Evolutionary conservation across 1,139 yeast genomes (phyloP).

Genomic region (Lodderomyces jiufengensis): DNA sequence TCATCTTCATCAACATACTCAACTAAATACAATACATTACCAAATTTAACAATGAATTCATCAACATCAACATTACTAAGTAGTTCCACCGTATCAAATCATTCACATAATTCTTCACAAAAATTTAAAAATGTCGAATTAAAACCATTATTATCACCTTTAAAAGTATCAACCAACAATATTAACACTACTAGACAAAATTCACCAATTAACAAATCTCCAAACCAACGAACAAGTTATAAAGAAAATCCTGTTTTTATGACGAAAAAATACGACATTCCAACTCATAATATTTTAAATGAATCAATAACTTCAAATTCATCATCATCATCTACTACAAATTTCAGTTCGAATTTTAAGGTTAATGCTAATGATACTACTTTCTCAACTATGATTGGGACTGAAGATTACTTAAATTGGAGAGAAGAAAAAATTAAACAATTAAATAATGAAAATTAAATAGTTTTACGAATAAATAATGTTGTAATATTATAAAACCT

Average conservation of each 20-base stretch:
- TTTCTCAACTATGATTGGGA: slow-evolving; percentile 33
- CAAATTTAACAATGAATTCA: slow-evolving; percentile 10
- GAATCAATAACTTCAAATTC: not conserved
- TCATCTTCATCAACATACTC: too few species aligned
- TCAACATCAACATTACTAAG: slow-evolving; percentile 11
- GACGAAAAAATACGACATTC: too few species aligned
- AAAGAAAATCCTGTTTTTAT: slow-evolving; percentile 18
- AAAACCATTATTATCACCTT: slow-evolving; percentile 32
- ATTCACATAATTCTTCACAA: slow-evolving; percentile 3
- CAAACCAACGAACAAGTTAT: slow-evolving; percentile 6
- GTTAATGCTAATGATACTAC: slow-evolving; percentile 27
- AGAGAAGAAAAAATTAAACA: slow-evolving; percentile 37
- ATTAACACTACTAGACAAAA: not conserved
- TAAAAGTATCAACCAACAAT: slow-evolving; percentile 11
- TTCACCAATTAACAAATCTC: not conserved
- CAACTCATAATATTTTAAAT: slow-evolving; percentile 4
- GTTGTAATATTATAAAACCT: not conserved
- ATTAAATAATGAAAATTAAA: slow-evolving; percentile 18
- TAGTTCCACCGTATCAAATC: slow-evolving; percentile 19
- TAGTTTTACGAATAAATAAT: too few species aligned
- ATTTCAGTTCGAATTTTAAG: slow-evolving; percentile 12
- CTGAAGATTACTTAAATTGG: slow-evolving; percentile 42
- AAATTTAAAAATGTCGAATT: slow-evolving; percentile 19
- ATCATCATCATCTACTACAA: not conserved
- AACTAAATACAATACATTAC: slow-evolving; percentile 18